Base-by-base conservation (phyloP, 305 asterid species). In the Fraxinus ornus region DNA sequence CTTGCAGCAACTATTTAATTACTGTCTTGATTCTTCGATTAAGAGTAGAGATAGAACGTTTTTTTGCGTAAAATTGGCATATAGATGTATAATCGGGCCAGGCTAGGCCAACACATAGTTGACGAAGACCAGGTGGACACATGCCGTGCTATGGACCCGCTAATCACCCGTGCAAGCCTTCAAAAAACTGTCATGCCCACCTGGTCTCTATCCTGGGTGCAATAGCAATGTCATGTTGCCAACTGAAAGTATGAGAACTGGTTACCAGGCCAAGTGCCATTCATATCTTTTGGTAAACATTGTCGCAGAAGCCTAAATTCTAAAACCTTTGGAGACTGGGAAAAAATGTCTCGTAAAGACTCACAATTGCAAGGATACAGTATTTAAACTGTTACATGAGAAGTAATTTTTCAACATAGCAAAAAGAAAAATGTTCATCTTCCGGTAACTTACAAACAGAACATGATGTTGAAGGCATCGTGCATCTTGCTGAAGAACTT, bases 401-500 rank as follows among this genome's bases (percentile, higher is more conserved):
- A 70, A 30, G 41, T 35, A 39, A 30, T 21, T 52, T 70, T 52
- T 41, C 72, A 26, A 35, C 52, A 76, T 39, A 49, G 12, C 17
- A 30, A 15, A 76, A 83, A 76, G 26, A 9, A 33, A 47, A 75
- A 24, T 22, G 71, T 24, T 21, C 77, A 41, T 15, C 47, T 19
- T 52, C 21, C 32, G 15, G 39, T 41, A 47, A 79, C 19, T 80
- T 84, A 93, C 85, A 92, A 86, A 83, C 95, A 91, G 86, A 94
- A 91, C 94, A 91, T 88, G 36, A 90, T 81, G 85, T 84, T 85
- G 86, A 94, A 94, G 55, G 89, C 89, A 73, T 88, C 90, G 19
- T 94, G 98, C 91, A 94, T 85, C 93, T 91, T 94, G 73, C 90
- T 82, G 85, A 93, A 80, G 19, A 94, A 82, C 88, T 87, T 93